Conservation (phyloP, 2,329 filamentous ascomycete genomes). For the Beauveria australis region DNA sequence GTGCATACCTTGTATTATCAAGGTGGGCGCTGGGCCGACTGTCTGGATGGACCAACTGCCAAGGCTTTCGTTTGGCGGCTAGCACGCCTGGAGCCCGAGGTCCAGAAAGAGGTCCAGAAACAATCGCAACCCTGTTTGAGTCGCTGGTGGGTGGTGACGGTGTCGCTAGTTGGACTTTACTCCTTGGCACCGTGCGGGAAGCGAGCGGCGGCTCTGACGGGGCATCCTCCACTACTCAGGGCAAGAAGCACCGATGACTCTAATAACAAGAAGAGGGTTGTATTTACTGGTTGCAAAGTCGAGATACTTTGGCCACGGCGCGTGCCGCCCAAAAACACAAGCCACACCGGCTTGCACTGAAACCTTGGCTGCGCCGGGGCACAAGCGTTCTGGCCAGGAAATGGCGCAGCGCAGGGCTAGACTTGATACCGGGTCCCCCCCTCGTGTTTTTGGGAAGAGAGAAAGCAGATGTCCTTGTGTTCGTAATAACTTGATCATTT, state of each 20-base stretch:
- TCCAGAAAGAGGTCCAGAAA: background rate
- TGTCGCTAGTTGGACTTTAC: no score
- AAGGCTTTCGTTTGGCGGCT: background rate
- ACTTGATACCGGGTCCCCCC: background rate
- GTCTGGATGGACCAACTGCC: background rate
- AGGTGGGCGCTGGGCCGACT: background rate
- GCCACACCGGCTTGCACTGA: background rate
- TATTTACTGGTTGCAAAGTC: no score
- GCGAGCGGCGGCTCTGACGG: no score
- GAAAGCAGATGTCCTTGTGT: no score
- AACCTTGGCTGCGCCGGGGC: constrained; percentile 1
- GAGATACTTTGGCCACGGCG: background rate
- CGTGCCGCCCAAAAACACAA: background rate
- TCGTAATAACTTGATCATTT: no score
- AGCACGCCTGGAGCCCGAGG: no score
- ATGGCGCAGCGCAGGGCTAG: background rate
- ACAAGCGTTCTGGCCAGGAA: background rate
- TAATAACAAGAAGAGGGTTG: no score
- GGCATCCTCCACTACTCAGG: no score
- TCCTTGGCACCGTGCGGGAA: no score
- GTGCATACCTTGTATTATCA: background rate
- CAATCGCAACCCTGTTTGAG: background rate
- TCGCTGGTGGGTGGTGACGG: no score
- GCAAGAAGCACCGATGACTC: no score
- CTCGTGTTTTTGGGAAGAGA: background rate